Conservation (phyloP, 78 protist species). For the Carpediemonas membranifera region DNA sequence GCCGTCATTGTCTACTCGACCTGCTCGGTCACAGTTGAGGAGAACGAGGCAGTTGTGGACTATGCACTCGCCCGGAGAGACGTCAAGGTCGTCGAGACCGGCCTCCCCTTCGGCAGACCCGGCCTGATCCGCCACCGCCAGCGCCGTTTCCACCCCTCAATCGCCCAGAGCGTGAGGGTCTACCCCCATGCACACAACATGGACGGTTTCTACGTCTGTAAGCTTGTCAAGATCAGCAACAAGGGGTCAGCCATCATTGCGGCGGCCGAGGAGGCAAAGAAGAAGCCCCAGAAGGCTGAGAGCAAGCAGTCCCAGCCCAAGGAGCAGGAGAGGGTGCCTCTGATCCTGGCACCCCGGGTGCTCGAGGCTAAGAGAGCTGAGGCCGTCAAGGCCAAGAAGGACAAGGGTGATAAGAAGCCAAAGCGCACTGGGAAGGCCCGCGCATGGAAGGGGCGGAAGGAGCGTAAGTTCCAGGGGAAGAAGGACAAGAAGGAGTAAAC, state of each 20-base stretch:
- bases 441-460: too few species aligned
- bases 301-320: neutral
- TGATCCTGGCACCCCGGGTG: too few species aligned
- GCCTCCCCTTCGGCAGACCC: conserved; percentile 31
- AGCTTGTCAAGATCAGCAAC: conserved; percentile 73
- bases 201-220: conserved; percentile 96
- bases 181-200: conserved; percentile 97
- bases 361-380: too few species aligned
- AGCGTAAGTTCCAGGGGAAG: too few species aligned
- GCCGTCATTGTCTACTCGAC: conserved; percentile 81
- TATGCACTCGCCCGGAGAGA: conserved; percentile 73
- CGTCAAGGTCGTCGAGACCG: conserved; percentile 62
- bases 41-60: conserved; percentile 91
- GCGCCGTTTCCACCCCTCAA: conserved; percentile 60
- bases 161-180: conserved; percentile 56
- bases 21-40: conserved; percentile 71
- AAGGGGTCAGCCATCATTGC: neutral
- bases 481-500: too few species aligned
- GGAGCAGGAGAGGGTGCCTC: too few species aligned
- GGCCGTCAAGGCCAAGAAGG: too few species aligned
- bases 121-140: conserved; percentile 56
- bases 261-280: neutral
- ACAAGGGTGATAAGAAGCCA: too few species aligned
- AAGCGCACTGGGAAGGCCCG: too few species aligned
- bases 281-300: neutral